Percentiles rank a stretch among this genome's conserved stretches.
These are phyloP conservation scores for Paramecium biaurelia DNA, from an alignment of 73 alveolate species.

Conservation along the genomic window DNA sequence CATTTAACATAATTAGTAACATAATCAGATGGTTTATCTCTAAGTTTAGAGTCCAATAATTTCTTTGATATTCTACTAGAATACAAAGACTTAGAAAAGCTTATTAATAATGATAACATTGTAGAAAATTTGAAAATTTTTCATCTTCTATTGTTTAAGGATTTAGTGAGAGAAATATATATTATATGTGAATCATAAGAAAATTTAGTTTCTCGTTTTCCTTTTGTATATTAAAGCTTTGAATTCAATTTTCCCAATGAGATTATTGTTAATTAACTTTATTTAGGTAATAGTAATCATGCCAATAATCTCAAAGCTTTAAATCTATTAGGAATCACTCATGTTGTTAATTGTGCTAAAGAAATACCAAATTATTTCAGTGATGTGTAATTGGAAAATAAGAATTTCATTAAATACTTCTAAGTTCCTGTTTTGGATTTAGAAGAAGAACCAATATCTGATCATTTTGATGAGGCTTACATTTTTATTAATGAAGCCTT, in stretches of 20 bases:
- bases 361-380: slow-evolving; percentile 73
- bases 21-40: not conserved
- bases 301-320: slow-evolving; percentile 65
- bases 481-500: slow-evolving; percentile 48
- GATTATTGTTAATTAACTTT: slow-evolving; percentile 67
- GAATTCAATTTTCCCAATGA: slow-evolving; percentile 64
- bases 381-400: slow-evolving; percentile 32
- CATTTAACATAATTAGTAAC: not conserved
- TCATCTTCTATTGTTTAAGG: not conserved
- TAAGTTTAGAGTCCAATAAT: not conserved
- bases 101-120: not conserved
- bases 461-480: slow-evolving; percentile 61
- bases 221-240: not conserved
- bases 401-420: slow-evolving; percentile 44
- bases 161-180: not conserved
- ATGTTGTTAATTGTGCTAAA: slow-evolving; percentile 72
- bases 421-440: slow-evolving; percentile 47
- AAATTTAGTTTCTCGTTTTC: not conserved
- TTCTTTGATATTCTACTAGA: not conserved
- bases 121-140: not conserved
- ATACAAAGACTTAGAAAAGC: slow-evolving; percentile 2
- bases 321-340: slow-evolving; percentile 75
- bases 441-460: slow-evolving; percentile 40
- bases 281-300: slow-evolving; percentile 71
- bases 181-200: not conserved